Conservation (phyloP, 2,329 filamentous ascomycete species). For the Aspergillus pseudoviridinutans region DNA sequence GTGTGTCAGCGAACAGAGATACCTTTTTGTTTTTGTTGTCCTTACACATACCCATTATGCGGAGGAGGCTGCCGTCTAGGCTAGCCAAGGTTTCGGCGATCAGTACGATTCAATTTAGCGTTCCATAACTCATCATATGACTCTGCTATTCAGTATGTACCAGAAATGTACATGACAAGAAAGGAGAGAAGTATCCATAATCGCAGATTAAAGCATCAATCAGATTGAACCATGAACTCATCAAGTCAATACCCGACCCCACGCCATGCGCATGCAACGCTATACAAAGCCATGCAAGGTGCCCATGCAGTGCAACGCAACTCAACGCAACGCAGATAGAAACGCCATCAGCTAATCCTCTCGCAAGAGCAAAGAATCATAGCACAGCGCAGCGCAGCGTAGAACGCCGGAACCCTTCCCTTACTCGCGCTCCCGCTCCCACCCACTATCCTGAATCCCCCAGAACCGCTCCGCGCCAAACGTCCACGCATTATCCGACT, state of each 20-base stretch:
- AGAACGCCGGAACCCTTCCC: background rate
- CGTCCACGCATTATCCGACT: constrained; percentile 57
- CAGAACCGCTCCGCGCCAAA: constrained; percentile 73
- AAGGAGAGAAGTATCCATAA: background rate
- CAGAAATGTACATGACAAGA: background rate
- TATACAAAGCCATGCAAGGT: background rate
- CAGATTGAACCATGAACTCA: background rate
- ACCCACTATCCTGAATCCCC: constrained; percentile 51
- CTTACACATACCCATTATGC: background rate
- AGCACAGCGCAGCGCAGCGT: background rate
- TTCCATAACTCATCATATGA: background rate
- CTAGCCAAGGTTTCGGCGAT: no score
- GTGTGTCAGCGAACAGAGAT: background rate
- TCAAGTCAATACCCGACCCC: background rate
- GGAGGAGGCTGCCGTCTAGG: background rate
- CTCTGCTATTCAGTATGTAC: background rate
- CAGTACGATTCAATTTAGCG: background rate
- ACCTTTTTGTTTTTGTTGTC: background rate
- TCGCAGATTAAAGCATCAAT: background rate
- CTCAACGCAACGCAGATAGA: background rate
- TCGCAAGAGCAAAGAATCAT: background rate
- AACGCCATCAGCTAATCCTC: background rate
- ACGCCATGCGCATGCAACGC: background rate
- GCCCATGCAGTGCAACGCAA: background rate
- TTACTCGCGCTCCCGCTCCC: background rate